These are phyloP conservation scores for Cyclocybe cylindracea DNA, from an alignment of 768 basidiomycete genomes.

Conservation along the genomic window DNA sequence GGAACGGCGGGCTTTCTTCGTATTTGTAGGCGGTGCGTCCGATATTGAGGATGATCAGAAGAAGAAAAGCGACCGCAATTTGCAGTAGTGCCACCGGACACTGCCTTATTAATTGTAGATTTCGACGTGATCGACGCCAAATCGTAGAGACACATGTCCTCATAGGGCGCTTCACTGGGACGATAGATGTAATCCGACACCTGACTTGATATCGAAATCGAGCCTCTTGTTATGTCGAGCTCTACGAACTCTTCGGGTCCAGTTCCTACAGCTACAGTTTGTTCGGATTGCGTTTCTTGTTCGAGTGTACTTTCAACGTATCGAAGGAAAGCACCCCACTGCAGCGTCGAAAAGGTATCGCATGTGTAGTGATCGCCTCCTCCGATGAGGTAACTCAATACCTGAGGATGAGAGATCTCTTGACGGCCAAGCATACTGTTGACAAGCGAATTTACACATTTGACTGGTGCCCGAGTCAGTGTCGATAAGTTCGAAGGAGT, in stretches of 20 bases:
- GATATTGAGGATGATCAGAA: neutral
- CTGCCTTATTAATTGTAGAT: neutral
- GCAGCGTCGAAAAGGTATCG: neutral
- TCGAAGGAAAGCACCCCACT: conserved; percentile 6
- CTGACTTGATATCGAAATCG: too few relatives aligned
- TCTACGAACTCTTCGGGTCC: too few relatives aligned
- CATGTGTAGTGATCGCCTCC: conserved; percentile 20
- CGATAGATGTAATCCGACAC: too few relatives aligned
- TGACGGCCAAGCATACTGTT: conserved; percentile 13
- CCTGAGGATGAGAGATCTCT: conserved; percentile 30
- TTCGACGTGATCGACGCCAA: neutral
- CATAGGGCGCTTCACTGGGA: too few relatives aligned
- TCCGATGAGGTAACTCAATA: conserved; percentile 25
- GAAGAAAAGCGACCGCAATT: neutral
- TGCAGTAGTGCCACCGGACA: too few relatives aligned
- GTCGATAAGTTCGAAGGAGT: too few relatives aligned
- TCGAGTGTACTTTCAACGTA: too few relatives aligned
- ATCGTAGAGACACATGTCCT: conserved; percentile 5
- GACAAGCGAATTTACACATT: too few relatives aligned
- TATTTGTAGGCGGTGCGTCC: neutral
- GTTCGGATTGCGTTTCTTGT: too few relatives aligned
- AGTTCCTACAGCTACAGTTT: too few relatives aligned
- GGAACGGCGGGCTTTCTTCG: neutral
- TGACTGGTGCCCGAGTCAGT: too few relatives aligned
- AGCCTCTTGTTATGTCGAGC: too few relatives aligned